phyloP scores from a whole-genome alignment of 352 stramenopile species.

The Pythium guiyangense region DNA sequence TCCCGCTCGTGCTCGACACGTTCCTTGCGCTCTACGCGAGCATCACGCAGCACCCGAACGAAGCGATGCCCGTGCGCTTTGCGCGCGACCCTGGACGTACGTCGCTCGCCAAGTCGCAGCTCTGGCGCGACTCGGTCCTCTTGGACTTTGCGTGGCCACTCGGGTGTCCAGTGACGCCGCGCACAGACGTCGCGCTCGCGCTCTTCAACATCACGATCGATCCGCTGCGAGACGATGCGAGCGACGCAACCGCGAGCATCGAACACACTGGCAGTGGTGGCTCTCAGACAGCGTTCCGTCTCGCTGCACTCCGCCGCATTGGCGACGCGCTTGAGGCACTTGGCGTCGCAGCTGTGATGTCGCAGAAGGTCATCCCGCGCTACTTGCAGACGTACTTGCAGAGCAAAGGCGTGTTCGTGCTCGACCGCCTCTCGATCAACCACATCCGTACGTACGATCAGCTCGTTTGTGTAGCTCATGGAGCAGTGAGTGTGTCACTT shows the following conservation, averaged over 20 bases:
- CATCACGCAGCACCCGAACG: constrained; percentile 27
- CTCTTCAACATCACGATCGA: constrained; percentile 64
- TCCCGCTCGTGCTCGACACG: constrained; percentile 34
- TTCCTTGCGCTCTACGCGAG: constrained; percentile 42
- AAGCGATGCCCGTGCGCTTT: constrained; percentile 45
- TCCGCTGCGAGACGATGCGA: constrained; percentile 14
- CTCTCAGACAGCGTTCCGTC: constrained; percentile 14
- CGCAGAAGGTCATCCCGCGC: constrained; percentile 49
- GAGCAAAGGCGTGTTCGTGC: constrained; percentile 32
- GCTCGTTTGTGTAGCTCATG: background rate
- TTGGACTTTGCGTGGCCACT: constrained; percentile 35
- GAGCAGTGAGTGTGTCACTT: background rate
- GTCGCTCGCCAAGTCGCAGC: constrained; percentile 21
- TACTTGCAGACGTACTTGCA: constrained; percentile 39
- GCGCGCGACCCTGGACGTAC: constrained; percentile 21
- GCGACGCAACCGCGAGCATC: background rate
- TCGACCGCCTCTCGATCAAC: constrained; percentile 40
- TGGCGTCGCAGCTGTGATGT: constrained; percentile 36
- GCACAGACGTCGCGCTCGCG: constrained; percentile 26
- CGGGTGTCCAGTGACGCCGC: constrained; percentile 7
- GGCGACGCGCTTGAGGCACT: constrained; percentile 28
- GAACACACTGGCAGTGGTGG: constrained; percentile 1
- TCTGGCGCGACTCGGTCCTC: constrained; percentile 42
- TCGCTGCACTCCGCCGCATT: constrained; percentile 25
- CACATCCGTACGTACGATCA: constrained; percentile 41